A percentile compares a stretch with the other conserved stretches of the same genome.
These are phyloP conservation scores for Cyanophora paradoxa DNA, from an alignment of 78 protist species.

Conservation along the genomic window DNA sequence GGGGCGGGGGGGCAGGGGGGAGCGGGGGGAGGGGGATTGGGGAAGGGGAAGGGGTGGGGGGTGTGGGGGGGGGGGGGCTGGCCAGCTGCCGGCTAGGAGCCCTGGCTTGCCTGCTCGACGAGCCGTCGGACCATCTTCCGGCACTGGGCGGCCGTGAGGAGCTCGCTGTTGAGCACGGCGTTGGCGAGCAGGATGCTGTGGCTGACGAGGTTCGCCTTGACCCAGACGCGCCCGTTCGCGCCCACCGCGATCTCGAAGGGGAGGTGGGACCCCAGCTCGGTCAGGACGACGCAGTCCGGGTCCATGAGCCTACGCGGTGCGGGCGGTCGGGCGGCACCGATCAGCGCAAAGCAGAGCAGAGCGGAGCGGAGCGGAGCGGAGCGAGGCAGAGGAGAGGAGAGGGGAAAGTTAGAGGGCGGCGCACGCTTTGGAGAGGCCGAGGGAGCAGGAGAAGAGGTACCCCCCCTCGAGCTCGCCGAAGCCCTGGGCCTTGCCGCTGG, in stretches of 20 bases:
- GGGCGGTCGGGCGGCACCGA: background rate
- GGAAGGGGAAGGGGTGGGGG: too few relatives aligned
- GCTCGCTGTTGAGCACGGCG: conserved; percentile 45
- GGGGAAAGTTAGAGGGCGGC: background rate
- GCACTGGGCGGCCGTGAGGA: conserved; percentile 28
- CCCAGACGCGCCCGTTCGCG: conserved; percentile 73
- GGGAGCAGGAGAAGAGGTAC: conserved; percentile 29
- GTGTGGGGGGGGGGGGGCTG: too few relatives aligned
- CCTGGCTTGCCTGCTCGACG: too few relatives aligned
- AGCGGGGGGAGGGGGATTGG: too few relatives aligned
- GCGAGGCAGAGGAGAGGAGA: too few relatives aligned
- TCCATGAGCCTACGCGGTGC: background rate
- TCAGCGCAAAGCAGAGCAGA: background rate
- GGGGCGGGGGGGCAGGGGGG: too few relatives aligned
- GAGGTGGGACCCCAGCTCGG: conserved; percentile 36
- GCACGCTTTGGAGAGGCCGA: background rate
- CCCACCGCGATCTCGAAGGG: conserved; percentile 71
- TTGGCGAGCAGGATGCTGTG: conserved; percentile 42
- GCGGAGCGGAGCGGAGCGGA: background rate
- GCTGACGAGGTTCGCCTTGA: conserved; percentile 19
- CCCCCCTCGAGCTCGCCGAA: conserved; percentile 69
- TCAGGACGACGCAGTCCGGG: conserved; percentile 42
- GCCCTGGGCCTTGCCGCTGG: conserved; percentile 42
- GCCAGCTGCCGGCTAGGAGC: too few relatives aligned
- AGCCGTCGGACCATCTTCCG: conserved; percentile 6